Conservation (phyloP, 2,329 filamentous ascomycete species). For the Macroventuria anomochaeta region DNA sequence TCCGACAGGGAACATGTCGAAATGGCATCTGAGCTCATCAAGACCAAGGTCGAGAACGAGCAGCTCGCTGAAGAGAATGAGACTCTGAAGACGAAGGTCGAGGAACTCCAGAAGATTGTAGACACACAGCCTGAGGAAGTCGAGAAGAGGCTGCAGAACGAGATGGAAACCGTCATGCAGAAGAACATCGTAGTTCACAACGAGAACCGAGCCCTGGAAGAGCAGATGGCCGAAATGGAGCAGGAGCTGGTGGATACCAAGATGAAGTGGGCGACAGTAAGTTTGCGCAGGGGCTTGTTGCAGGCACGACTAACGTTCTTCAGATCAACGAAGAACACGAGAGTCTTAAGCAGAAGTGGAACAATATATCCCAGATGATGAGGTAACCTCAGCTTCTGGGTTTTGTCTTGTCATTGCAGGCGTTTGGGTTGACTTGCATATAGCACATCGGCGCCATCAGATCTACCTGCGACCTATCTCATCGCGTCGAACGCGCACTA, state of each 20-base stretch:
- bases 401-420: slow-evolving; percentile 22
- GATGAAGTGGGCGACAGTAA: slow-evolving; percentile 93
- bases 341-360: slow-evolving; percentile 57
- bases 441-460: slow-evolving; percentile 30
- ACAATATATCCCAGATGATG: slow-evolving; percentile 56
- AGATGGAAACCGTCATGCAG: slow-evolving; percentile 91
- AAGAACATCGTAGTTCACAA: slow-evolving; percentile 93
- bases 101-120: slow-evolving; percentile 83
- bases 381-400: slow-evolving; percentile 34
- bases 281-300: slow-evolving; percentile 53
- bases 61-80: slow-evolving; percentile 90
- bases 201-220: slow-evolving; percentile 86
- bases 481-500: slow-evolving; percentile 33
- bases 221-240: slow-evolving; percentile 90
- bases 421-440: slow-evolving; percentile 32
- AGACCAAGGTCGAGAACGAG: slow-evolving; percentile 92
- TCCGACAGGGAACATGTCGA: slow-evolving; percentile 90
- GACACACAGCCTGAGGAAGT: slow-evolving; percentile 89
- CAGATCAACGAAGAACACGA: slow-evolving; percentile 59
- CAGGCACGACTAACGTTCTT: slow-evolving; percentile 42
- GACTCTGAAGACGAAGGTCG: slow-evolving; percentile 81
- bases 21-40: slow-evolving; percentile 88
- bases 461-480: slow-evolving; percentile 26
- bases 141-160: slow-evolving; percentile 78
- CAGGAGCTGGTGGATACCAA: slow-evolving; percentile 91